Base-by-base conservation (phyloP, 2,329 filamentous ascomycete genomes). In the Sarocladium brachiariae region DNA sequence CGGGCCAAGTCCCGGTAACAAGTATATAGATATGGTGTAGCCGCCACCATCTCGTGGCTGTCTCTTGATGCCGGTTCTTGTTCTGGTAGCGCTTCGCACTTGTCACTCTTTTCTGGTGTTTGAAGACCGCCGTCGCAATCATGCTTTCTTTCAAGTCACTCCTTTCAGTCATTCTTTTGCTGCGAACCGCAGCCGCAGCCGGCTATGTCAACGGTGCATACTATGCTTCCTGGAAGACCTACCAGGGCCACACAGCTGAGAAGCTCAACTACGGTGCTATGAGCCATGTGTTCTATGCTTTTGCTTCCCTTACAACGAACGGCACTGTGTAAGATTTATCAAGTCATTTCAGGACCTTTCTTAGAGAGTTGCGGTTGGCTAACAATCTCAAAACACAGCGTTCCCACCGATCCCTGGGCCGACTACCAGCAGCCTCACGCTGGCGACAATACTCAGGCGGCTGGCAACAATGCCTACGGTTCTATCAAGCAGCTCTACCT, bases 401-500 rank as follows among this genome's bases (percentile, higher is more conserved):
- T 60, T 68, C 73, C 86, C 7, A 82, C 80, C 2, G 83, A 88
- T 60, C 61, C 39, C 23, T 48, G 50, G 16, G 52, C 37, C 24
- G 52, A 91, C 53, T 55, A 73, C 0, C 73, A 89, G 50, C 88
- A 86, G 60, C 84, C 82, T 60, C 91, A 87, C 58, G 67, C 79
- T 0, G 71, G 67, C 11, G 87, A 92, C 1, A 79, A 74, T 73
- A 75, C 75, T 23, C 7, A 30, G 7, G 77, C 81, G 52, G 54
- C 52, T 6, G 70, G 80, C 4, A 80, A 71, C 52, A 89, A 92
- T 61, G 80, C 83, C 48, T 90, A 89, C 59, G 89, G 89, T 35
- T 86, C 81, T 61, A 66, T 89, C 55, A 90, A 90, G 68, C 87
- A 92, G 62, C 71, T 95, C 1, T 88, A 78, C 63, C 66, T 88